Conservation (phyloP, 768 basidiomycete species). For the Kwoniella botswanensis region DNA sequence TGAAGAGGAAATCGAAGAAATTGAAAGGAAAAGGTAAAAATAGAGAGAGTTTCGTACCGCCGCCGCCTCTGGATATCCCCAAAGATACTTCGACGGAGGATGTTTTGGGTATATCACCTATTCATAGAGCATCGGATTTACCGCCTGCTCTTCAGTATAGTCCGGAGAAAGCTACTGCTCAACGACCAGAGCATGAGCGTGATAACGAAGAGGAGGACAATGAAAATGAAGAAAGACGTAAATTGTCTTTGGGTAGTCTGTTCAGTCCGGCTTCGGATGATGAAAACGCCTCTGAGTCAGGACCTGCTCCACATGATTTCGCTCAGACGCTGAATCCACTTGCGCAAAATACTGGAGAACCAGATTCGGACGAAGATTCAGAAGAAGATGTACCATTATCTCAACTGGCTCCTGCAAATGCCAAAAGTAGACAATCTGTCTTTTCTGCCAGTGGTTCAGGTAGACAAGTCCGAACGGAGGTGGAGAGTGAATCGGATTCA, state of each 20-base stretch:
- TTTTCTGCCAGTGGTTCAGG: neutral
- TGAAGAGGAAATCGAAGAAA: constrained; percentile 34
- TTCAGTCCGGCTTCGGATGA: neutral
- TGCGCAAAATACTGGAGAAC: constrained; percentile 1
- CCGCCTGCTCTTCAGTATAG: constrained; percentile 25
- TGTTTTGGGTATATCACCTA: constrained; percentile 25
- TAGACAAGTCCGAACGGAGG: neutral
- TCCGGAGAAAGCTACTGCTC: constrained; percentile 19
- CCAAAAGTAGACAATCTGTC: neutral
- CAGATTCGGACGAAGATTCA: constrained; percentile 33
- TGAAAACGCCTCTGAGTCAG: constrained; percentile 3
- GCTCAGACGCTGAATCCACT: neutral
- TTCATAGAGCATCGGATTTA: constrained; percentile 17
- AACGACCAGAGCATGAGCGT: neutral
- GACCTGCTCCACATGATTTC: neutral
- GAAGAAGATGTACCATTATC: constrained; percentile 52
- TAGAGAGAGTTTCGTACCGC: neutral
- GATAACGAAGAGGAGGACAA: neutral
- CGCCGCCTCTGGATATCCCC: neutral
- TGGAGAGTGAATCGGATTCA: constrained; percentile 11
- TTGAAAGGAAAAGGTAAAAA: constrained; percentile 38
- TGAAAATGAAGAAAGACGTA: neutral
- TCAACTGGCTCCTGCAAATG: constrained; percentile 23
- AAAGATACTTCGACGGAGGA: constrained; percentile 11
- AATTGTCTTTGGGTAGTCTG: constrained; percentile 5